A percentile compares a stretch with the other conserved stretches of the same genome.
Conservation (phyloP, 805 yeast genomes). For the Kodamaea nitidulidarum region DNA sequence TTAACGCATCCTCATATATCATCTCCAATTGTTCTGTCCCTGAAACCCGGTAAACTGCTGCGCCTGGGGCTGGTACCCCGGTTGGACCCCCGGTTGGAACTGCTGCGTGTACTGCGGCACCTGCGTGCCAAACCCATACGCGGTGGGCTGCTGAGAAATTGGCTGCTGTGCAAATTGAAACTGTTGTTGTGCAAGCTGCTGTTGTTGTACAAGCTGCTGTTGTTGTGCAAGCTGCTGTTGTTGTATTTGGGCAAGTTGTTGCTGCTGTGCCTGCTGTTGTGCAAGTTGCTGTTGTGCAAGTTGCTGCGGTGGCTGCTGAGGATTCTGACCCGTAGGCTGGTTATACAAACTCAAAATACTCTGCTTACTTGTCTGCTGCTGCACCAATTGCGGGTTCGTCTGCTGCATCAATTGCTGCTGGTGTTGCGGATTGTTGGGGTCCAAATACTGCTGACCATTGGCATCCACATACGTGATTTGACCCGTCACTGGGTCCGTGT, state of each 20-base stretch:
- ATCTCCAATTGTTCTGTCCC: background rate
- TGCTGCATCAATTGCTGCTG: constrained; percentile 33
- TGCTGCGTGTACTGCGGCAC: constrained; percentile 8
- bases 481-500: constrained; percentile 70
- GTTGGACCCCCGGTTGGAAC: background rate
- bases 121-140: constrained; percentile 10
- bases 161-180: constrained; percentile 12
- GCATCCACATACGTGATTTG: constrained; percentile 62
- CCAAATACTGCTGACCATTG: constrained; percentile 60
- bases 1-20: too few species aligned
- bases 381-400: constrained; percentile 20
- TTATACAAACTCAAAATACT: constrained; percentile 39
- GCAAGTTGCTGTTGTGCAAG: constrained; percentile 11
- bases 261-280: constrained; percentile 8
- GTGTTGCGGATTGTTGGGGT: constrained; percentile 44
- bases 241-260: constrained; percentile 8
- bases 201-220: constrained; percentile 10
- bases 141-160: constrained; percentile 8
- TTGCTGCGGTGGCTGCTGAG: constrained; percentile 12
- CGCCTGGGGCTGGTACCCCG: constrained; percentile 6
- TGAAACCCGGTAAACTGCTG: constrained; percentile 15
- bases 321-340: constrained; percentile 27
- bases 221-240: constrained; percentile 12
- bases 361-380: constrained; percentile 33
- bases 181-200: constrained; percentile 7